Evolutionary conservation across 2,329 filamentous ascomycete species (phyloP).

Genomic region (Penicillium sp.): DNA sequence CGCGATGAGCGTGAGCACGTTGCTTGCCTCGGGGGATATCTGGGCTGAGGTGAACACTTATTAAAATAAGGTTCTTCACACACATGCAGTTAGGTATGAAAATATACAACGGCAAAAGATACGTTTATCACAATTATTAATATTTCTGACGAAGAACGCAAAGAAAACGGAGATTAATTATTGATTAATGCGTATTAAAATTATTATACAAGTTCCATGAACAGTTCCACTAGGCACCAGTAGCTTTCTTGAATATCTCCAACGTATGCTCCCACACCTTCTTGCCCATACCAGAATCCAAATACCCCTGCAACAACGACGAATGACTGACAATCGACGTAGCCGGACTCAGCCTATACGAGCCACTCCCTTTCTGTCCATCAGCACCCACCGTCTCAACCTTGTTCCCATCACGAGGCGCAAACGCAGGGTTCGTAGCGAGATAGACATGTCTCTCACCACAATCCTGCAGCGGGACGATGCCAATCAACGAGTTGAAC

Average conservation of each 20-base stretch:
- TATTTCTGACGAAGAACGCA: background rate
- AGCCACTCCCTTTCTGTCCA: slow-evolving; percentile 19
- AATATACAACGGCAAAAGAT: too few relatives aligned
- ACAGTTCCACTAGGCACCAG: background rate
- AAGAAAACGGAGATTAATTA: too few relatives aligned
- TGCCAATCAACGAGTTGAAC: slow-evolving; percentile 9
- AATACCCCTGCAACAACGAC: slow-evolving; percentile 15
- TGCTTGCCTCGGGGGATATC: slow-evolving; percentile 57
- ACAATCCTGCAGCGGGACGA: slow-evolving; percentile 18
- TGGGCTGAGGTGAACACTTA: slow-evolving; percentile 44
- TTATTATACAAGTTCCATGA: background rate
- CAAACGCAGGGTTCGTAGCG: slow-evolving; percentile 16
- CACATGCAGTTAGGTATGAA: too few relatives aligned
- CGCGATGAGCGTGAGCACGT: slow-evolving; percentile 59
- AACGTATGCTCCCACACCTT: slow-evolving; percentile 21
- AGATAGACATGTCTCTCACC: slow-evolving; percentile 22
- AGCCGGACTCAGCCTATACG: slow-evolving; percentile 19
- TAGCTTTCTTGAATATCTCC: slow-evolving; percentile 16
- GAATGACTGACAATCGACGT: slow-evolving; percentile 13
- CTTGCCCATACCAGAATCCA: slow-evolving; percentile 16
- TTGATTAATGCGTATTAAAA: background rate
- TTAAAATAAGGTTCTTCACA: background rate
- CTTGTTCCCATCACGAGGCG: slow-evolving; percentile 8
- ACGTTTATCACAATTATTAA: too few relatives aligned
- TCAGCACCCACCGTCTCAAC: slow-evolving; percentile 16